phyloP scores from a whole-genome alignment of 352 stramenopile genomes.

The Blastocystis hominis region DNA sequence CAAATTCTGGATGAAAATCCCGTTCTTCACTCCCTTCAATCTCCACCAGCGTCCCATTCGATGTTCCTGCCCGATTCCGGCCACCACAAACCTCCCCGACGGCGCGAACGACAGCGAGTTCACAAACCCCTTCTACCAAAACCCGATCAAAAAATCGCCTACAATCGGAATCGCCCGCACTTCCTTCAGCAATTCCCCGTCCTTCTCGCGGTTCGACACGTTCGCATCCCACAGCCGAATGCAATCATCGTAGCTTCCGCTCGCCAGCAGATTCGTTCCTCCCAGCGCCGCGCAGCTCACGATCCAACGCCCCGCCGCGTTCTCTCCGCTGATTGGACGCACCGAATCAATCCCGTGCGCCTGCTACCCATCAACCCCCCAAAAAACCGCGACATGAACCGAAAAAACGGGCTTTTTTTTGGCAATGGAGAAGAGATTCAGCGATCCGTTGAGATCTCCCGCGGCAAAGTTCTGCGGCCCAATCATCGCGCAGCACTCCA shows the following conservation, averaged over 20 bases:
- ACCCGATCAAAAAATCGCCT: conserved; percentile 69
- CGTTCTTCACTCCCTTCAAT: conserved; percentile 75
- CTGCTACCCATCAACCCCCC: conserved; percentile 42
- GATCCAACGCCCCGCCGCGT: not conserved
- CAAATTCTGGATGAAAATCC: conserved; percentile 68
- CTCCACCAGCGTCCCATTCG: conserved; percentile 79
- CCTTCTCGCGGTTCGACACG: conserved; percentile 9
- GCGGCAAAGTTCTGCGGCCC: conserved; percentile 82
- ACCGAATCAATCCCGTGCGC: conserved; percentile 73
- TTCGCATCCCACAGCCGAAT: conserved; percentile 74
- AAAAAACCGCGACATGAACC: conserved; percentile 60
- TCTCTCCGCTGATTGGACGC: conserved; percentile 69
- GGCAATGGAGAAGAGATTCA: conserved; percentile 81
- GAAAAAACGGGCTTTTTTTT: conserved; percentile 81
- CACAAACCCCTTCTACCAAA: conserved; percentile 62
- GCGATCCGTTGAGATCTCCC: conserved; percentile 74
- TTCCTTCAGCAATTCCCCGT: conserved; percentile 62
- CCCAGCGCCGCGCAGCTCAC: conserved; percentile 71
- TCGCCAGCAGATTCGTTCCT: conserved; percentile 76
- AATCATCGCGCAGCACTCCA: conserved; percentile 81
- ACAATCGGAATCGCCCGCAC: conserved; percentile 71
- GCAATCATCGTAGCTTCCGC: conserved; percentile 78
- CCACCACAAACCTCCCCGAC: conserved; percentile 75
- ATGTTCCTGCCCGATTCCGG: conserved; percentile 80
- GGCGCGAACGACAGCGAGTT: conserved; percentile 65